Evolutionary conservation across 257 asterid genomes (phyloP).

Genomic region (Gynochthodes officinalis): DNA sequence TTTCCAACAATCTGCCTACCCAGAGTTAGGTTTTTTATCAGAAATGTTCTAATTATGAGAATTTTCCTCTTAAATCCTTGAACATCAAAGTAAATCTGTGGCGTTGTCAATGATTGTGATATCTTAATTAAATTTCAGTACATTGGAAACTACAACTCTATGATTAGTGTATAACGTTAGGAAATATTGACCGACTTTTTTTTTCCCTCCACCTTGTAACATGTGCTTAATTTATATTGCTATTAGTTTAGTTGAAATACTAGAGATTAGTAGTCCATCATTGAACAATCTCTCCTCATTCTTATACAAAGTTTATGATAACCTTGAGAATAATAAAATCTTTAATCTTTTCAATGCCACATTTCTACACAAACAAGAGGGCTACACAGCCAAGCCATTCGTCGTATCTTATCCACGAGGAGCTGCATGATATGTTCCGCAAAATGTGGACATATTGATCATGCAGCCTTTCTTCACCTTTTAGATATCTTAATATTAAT

Average conservation of each 20-base stretch:
- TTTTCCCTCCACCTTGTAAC: too few species aligned
- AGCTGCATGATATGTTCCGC: slow-evolving; percentile 2
- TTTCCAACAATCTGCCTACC: neutral
- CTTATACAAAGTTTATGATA: too few species aligned
- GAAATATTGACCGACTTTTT: too few species aligned
- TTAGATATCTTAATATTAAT: neutral
- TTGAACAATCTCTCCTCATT: too few species aligned
- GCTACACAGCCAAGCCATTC: neutral
- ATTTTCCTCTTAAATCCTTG: neutral
- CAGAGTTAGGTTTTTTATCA: too few species aligned
- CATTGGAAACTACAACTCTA: neutral
- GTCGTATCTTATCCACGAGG: neutral
- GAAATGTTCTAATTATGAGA: too few species aligned
- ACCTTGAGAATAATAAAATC: neutral
- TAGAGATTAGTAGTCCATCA: too few species aligned
- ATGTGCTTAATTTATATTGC: too few species aligned
- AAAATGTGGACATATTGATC: neutral
- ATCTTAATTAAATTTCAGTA: neutral
- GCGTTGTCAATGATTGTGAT: neutral
- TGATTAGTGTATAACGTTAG: neutral
- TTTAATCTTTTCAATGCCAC: neutral
- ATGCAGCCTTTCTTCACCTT: neutral
- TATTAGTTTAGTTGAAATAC: too few species aligned
- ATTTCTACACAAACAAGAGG: too few species aligned
- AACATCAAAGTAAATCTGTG: too few species aligned